Conservation (phyloP, 768 basidiomycete genomes). For the Lactarius tabidus region DNA sequence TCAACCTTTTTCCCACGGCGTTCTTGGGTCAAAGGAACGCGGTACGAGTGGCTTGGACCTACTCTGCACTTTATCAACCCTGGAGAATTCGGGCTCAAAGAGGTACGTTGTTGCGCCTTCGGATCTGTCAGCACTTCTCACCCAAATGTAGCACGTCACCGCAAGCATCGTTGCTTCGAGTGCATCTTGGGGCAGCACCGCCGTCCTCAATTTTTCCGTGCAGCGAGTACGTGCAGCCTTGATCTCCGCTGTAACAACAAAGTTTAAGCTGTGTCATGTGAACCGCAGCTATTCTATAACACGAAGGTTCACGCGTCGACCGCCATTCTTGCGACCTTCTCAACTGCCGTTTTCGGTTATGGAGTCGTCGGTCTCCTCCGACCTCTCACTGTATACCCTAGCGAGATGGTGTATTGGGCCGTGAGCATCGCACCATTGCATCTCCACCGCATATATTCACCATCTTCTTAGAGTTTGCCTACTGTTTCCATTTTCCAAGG, state of each 20-base stretch:
- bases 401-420: constrained; percentile 61
- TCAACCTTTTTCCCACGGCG: constrained; percentile 43
- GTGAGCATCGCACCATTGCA: constrained; percentile 33
- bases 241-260: not conserved
- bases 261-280: not conserved
- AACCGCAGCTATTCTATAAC: constrained; percentile 51
- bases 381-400: constrained; percentile 55
- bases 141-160: constrained; percentile 46
- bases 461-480: constrained; percentile 43
- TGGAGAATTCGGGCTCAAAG: constrained; percentile 53
- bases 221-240: constrained; percentile 41
- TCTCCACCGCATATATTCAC: not conserved
- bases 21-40: constrained; percentile 43
- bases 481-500: constrained; percentile 60
- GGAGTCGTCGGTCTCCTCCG: constrained; percentile 57
- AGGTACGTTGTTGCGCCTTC: constrained; percentile 36
- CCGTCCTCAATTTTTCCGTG: constrained; percentile 59
- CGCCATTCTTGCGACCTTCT: constrained; percentile 59
- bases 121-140: not conserved
- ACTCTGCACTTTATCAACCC: constrained; percentile 51
- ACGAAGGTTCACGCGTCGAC: constrained; percentile 52
- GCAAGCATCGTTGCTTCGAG: constrained; percentile 55
- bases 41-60: constrained; percentile 39
- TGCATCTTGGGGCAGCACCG: constrained; percentile 48
- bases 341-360: constrained; percentile 62